phyloP scores from a whole-genome alignment of 768 basidiomycete species.

The Amanita subjunquillea region DNA sequence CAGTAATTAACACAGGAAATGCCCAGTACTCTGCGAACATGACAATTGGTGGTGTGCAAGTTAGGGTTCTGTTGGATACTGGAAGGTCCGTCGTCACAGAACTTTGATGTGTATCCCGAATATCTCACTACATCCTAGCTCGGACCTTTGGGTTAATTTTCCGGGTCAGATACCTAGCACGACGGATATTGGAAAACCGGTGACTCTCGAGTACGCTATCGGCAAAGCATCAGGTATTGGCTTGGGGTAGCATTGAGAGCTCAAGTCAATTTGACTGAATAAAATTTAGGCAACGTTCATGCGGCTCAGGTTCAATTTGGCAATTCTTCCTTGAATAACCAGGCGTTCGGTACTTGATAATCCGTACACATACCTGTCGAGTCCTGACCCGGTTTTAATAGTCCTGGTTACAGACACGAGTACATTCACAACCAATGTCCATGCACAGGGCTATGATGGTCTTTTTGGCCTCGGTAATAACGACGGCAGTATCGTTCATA shows the following conservation, averaged over 20 bases:
- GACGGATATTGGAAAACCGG: constrained; percentile 43
- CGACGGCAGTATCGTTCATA: constrained; percentile 51
- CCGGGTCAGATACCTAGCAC: constrained; percentile 33
- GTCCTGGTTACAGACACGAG: constrained; percentile 57
- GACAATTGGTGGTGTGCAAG: constrained; percentile 46
- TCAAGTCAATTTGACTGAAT: background rate
- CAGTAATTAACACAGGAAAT: constrained; percentile 58
- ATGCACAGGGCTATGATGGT: constrained; percentile 54
- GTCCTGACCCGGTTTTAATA: constrained; percentile 14
- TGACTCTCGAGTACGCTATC: constrained; percentile 58
- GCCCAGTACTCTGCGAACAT: constrained; percentile 66
- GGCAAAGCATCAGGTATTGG: constrained; percentile 48
- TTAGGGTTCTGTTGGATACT: constrained; percentile 64
- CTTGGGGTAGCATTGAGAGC: constrained; percentile 2
- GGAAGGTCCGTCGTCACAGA: constrained; percentile 41
- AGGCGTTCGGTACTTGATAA: constrained; percentile 50
- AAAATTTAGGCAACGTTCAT: constrained; percentile 40
- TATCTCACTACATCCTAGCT: constrained; percentile 26
- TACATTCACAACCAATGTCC: constrained; percentile 52
- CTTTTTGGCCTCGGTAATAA: constrained; percentile 76
- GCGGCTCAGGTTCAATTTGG: constrained; percentile 43
- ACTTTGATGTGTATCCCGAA: constrained; percentile 1
- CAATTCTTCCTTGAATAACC: constrained; percentile 46
- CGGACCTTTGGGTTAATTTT: constrained; percentile 67
- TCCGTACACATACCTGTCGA: background rate